Percentiles rank a stretch among this genome's conserved stretches.
These are phyloP conservation scores for Henckelia pumila DNA, from an alignment of 257 asterid genomes.

Conservation along the genomic window DNA sequence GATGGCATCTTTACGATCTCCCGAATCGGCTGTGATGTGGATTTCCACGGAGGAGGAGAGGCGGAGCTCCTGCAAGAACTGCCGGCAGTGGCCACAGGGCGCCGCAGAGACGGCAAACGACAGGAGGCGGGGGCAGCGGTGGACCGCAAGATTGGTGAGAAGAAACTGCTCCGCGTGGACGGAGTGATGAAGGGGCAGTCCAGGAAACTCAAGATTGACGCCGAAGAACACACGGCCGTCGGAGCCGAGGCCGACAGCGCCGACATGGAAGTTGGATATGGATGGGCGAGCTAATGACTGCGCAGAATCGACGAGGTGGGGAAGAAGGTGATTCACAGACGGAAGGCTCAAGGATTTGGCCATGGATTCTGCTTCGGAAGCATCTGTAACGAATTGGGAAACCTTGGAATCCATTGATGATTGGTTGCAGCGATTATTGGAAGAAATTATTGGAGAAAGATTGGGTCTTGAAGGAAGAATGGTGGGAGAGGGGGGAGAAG, in stretches of 20 bases:
- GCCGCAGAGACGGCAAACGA: slow-evolving; percentile 82
- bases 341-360: slow-evolving; percentile 55
- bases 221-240: slow-evolving; percentile 83
- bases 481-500: background rate
- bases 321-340: slow-evolving; percentile 71
- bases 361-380: slow-evolving; percentile 63
- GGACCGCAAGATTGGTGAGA: slow-evolving; percentile 52
- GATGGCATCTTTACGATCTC: slow-evolving; percentile 4
- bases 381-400: slow-evolving; percentile 56
- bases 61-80: slow-evolving; percentile 82
- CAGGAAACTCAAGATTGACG: slow-evolving; percentile 82
- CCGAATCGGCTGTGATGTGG: slow-evolving; percentile 42
- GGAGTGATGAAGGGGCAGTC: slow-evolving; percentile 75
- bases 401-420: slow-evolving; percentile 28
- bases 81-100: slow-evolving; percentile 99
- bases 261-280: slow-evolving; percentile 76
- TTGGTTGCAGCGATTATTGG: background rate
- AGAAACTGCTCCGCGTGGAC: slow-evolving; percentile 94
- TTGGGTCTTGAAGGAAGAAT: background rate
- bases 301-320: slow-evolving; percentile 62
- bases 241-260: slow-evolving; percentile 83
- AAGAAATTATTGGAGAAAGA: background rate
- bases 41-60: slow-evolving; percentile 48
- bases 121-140: slow-evolving; percentile 53
- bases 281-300: slow-evolving; percentile 75